Conservation (phyloP, 495 filamentous ascomycete species). For the Tetracladium marchalianum region DNA sequence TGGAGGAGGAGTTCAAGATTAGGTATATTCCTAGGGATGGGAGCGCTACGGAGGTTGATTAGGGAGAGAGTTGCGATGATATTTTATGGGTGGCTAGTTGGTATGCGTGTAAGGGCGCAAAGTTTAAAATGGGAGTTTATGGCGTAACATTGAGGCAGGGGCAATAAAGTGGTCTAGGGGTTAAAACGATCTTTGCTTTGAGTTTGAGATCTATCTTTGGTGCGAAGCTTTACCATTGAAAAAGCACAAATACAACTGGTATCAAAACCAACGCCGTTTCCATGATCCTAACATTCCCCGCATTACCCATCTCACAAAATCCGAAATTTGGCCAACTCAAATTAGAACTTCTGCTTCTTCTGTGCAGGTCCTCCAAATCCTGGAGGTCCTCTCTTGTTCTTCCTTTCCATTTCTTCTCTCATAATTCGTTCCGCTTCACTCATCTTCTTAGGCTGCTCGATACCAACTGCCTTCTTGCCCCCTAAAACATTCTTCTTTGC, state of each 20-base stretch:
- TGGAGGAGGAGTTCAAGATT: slow-evolving; percentile 59
- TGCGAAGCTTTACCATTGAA: no score
- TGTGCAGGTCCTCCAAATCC: slow-evolving; percentile 23
- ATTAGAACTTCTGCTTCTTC: slow-evolving; percentile 17
- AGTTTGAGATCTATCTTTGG: neutral
- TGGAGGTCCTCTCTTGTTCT: slow-evolving; percentile 40
- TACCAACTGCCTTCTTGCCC: slow-evolving; percentile 45
- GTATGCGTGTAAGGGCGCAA: slow-evolving; percentile 2
- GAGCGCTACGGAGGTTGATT: slow-evolving; percentile 33
- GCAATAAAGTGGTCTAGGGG: neutral
- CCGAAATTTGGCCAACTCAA: no score
- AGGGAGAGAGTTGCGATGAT: neutral
- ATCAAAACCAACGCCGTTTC: slow-evolving; percentile 15
- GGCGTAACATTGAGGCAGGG: slow-evolving; percentile 3
- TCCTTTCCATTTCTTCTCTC: slow-evolving; percentile 73
- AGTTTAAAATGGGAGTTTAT: slow-evolving; percentile 8
- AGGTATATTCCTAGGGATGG: slow-evolving; percentile 62
- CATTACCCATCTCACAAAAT: no score
- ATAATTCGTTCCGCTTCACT: slow-evolving; percentile 86
- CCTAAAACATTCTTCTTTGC: slow-evolving; percentile 56
- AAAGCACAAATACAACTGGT: slow-evolving; percentile 15
- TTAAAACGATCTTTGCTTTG: slow-evolving; percentile 6
- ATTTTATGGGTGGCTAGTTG: neutral
- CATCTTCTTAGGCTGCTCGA: slow-evolving; percentile 63
- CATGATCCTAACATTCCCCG: neutral